These are phyloP conservation scores for Daldinia sp. DNA, from an alignment of 2,329 filamentous ascomycete genomes.

Conservation along the genomic window DNA sequence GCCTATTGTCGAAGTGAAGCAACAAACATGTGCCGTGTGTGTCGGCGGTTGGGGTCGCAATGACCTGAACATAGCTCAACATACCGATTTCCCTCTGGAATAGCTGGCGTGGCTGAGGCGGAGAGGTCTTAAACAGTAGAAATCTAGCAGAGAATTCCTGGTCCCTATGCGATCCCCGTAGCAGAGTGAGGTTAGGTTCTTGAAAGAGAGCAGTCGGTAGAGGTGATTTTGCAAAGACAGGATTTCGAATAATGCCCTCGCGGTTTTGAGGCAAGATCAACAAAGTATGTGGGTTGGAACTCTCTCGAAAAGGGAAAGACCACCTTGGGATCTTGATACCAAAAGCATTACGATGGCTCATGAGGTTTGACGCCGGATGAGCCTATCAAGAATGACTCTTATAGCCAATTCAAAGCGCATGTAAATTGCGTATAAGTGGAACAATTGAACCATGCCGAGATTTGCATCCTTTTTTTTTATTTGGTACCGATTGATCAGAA, in stretches of 20 bases:
- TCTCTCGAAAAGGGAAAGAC: background rate
- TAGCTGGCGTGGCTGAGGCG: background rate
- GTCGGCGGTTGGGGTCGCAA: constrained; percentile 86
- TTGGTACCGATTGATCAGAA: background rate
- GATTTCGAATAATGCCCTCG: background rate
- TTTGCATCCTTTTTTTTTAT: background rate
- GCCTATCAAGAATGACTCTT: constrained; percentile 16
- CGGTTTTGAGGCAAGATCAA: background rate
- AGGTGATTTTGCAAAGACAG: constrained; percentile 17
- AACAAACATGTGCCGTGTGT: constrained; percentile 81
- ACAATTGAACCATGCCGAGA: background rate
- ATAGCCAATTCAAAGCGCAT: background rate
- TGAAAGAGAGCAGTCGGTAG: constrained; percentile 31
- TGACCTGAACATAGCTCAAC: constrained; percentile 76
- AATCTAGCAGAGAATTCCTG: constrained; percentile 13
- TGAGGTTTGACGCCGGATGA: constrained; percentile 5
- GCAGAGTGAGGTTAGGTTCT: constrained; percentile 6
- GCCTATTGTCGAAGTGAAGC: constrained; percentile 80
- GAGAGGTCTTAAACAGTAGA: constrained; percentile 5
- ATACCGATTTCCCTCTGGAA: constrained; percentile 58
- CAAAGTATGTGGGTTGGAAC: constrained; percentile 11
- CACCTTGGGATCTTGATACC: background rate
- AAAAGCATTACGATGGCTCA: constrained; percentile 18
- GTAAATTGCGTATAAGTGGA: background rate
- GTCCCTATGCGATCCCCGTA: constrained; percentile 12